phyloP scores from a whole-genome alignment of 2,329 filamentous ascomycete species.

The Hirsutella rhossiliensis region DNA sequence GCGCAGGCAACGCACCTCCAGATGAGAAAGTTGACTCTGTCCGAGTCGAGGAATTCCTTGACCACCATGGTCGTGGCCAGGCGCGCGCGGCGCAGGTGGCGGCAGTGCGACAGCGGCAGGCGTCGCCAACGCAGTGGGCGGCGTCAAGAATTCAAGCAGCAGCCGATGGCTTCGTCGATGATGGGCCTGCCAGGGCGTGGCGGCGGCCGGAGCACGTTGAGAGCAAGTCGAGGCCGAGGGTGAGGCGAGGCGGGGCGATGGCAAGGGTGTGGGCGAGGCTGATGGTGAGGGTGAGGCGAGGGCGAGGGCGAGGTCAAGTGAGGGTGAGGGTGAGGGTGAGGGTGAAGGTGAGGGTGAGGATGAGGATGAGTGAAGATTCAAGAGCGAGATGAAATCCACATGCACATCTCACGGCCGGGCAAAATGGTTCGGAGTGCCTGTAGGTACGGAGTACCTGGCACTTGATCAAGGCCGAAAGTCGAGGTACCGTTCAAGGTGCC shows the following conservation, averaged over 20 bases:
- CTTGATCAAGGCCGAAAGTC: neutral
- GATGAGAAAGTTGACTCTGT: conserved; percentile 58
- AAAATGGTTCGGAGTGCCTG: neutral
- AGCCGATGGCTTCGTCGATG: conserved; percentile 1
- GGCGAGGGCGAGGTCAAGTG: neutral
- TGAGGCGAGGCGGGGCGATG: neutral
- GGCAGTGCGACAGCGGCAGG: conserved; percentile 14
- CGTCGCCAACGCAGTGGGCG: conserved; percentile 3
- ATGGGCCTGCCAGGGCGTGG: conserved; percentile 2
- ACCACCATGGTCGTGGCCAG: conserved; percentile 28
- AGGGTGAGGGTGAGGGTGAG: conserved; percentile 7
- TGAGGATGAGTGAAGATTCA: conserved; percentile 12
- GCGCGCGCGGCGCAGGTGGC: conserved; percentile 19
- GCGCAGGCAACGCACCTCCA: conserved; percentile 46
- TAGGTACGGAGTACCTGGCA: neutral
- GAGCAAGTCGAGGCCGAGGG: neutral
- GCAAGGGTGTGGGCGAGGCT: too few relatives aligned
- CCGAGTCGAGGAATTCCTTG: conserved; percentile 52
- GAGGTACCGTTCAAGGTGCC: neutral
- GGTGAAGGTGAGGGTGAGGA: conserved; percentile 3
- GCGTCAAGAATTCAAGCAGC: conserved; percentile 1
- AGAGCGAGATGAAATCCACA: conserved; percentile 13
- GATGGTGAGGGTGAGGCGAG: too few relatives aligned
- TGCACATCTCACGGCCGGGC: conserved; percentile 6
- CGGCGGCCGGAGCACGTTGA: neutral